Percentiles rank a stretch among this genome's conserved stretches.
These are phyloP conservation scores for Xylaria sp. DNA, from an alignment of 2,329 filamentous ascomycete genomes.

Conservation along the genomic window DNA sequence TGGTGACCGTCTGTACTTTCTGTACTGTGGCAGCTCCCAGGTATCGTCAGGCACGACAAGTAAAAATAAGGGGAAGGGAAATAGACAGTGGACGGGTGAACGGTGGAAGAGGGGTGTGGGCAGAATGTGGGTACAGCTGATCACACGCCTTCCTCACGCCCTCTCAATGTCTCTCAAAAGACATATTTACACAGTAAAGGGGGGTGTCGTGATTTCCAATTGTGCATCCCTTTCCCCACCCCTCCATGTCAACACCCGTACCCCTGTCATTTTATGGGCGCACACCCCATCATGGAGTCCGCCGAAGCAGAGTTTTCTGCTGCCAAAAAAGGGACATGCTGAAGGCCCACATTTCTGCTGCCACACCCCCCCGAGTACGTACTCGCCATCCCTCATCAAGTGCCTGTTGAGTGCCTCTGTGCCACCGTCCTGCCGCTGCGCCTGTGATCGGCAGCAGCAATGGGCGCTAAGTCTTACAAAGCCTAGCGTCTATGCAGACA, in stretches of 20 bases:
- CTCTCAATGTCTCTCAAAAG: conserved; percentile 28
- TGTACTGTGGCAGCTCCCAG: background rate
- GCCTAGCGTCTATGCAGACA: conserved; percentile 46
- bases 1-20: too few relatives aligned
- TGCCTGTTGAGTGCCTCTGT: conserved; percentile 14
- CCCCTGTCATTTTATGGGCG: background rate
- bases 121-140: conserved; percentile 34
- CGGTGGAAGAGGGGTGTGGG: conserved; percentile 28
- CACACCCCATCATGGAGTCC: conserved; percentile 14
- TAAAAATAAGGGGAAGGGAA: conserved; percentile 5
- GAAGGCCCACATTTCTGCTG: conserved; percentile 16
- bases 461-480: conserved; percentile 45
- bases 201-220: conserved; percentile 41
- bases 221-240: conserved; percentile 35
- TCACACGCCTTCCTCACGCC: conserved; percentile 36
- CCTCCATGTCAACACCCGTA: conserved; percentile 19
- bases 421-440: conserved; percentile 35
- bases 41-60: conserved; percentile 15
- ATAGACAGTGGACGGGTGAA: background rate
- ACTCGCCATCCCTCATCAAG: conserved; percentile 27
- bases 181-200: conserved; percentile 28
- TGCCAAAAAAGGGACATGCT: conserved; percentile 34
- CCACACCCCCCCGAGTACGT: conserved; percentile 33
- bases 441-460: conserved; percentile 45
- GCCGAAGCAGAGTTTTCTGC: conserved; percentile 33